phyloP scores from a whole-genome alignment of 1,284 basidiomycete genomes.

The Lentinus polychrous region DNA sequence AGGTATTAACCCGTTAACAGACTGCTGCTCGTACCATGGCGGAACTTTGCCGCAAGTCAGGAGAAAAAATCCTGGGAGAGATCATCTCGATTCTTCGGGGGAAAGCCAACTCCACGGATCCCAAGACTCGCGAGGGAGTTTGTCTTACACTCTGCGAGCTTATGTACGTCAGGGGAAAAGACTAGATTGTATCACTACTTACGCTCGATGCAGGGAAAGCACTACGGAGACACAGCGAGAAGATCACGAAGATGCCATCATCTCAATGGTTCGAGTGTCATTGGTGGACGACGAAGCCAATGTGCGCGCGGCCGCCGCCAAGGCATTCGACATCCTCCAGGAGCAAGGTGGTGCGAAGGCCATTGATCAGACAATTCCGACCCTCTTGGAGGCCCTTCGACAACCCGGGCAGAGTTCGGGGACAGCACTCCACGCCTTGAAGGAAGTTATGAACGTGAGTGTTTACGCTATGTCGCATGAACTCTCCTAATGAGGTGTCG shows the following conservation, averaged over 20 bases:
- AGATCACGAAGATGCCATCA: slow-evolving; percentile 87
- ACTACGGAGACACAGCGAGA: slow-evolving; percentile 84
- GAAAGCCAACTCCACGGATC: slow-evolving; percentile 66
- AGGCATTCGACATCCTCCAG: slow-evolving; percentile 91
- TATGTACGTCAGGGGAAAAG: slow-evolving; percentile 45
- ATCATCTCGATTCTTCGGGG: slow-evolving; percentile 73
- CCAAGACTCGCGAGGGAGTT: slow-evolving; percentile 81
- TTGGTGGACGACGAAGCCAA: slow-evolving; percentile 84
- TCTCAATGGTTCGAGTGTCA: slow-evolving; percentile 78
- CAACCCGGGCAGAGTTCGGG: slow-evolving; percentile 88
- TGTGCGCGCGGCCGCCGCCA: slow-evolving; percentile 90
- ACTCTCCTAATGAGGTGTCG: not conserved
- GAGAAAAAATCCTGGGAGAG: slow-evolving; percentile 87
- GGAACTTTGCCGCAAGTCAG: slow-evolving; percentile 94
- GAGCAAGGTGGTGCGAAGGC: slow-evolving; percentile 86
- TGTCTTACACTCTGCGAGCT: slow-evolving; percentile 87
- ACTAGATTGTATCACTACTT: not conserved
- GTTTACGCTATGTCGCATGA: not conserved
- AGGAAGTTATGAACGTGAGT: slow-evolving; percentile 90
- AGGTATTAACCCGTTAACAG: slow-evolving; percentile 56
- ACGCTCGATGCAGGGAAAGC: slow-evolving; percentile 51
- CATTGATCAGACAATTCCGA: slow-evolving; percentile 96
- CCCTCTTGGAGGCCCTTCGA: slow-evolving; percentile 86
- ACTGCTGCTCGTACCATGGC: slow-evolving; percentile 82
- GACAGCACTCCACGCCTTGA: slow-evolving; percentile 90